Conservation (phyloP, 23 red algal species). For the Gracilariopsis chorda region DNA sequence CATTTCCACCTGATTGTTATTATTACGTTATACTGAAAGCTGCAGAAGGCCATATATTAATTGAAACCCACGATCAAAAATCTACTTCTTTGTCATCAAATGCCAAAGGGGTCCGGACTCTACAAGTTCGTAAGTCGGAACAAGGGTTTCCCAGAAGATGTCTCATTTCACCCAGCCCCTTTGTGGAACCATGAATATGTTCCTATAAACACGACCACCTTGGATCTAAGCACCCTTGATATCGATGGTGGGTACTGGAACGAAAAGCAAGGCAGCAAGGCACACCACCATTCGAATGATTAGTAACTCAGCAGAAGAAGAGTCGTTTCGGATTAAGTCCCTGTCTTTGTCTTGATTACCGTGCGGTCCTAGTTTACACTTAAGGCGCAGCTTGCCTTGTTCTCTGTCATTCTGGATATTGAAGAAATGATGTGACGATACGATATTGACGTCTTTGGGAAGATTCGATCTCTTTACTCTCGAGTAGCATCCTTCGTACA, state of each 20-base stretch:
- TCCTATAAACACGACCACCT: not conserved
- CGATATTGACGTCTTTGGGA: not conserved
- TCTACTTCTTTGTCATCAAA: not conserved
- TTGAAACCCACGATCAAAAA: not conserved
- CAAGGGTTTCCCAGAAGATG: not conserved
- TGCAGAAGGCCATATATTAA: slow-evolving; percentile 1
- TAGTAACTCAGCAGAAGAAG: not conserved
- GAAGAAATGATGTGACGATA: slow-evolving; percentile 38
- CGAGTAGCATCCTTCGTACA: not conserved
- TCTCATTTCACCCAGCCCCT: not conserved
- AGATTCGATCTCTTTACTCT: not conserved
- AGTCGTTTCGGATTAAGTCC: slow-evolving; percentile 23
- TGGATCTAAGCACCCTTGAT: slow-evolving; percentile 22
- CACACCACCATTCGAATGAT: slow-evolving; percentile 13
- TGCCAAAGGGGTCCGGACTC: slow-evolving; percentile 43
- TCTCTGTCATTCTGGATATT: not conserved
- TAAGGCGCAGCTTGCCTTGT: not conserved
- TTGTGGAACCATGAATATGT: not conserved
- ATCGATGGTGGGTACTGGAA: not conserved
- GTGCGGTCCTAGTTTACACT: not conserved
- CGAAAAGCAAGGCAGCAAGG: not conserved
- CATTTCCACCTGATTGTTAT: not conserved
- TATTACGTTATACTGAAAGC: not conserved
- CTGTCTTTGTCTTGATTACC: slow-evolving; percentile 13
- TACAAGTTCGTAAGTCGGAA: not conserved